Evolutionary conservation across 768 basidiomycete genomes (phyloP).

Genomic region (Russula compacta): DNA sequence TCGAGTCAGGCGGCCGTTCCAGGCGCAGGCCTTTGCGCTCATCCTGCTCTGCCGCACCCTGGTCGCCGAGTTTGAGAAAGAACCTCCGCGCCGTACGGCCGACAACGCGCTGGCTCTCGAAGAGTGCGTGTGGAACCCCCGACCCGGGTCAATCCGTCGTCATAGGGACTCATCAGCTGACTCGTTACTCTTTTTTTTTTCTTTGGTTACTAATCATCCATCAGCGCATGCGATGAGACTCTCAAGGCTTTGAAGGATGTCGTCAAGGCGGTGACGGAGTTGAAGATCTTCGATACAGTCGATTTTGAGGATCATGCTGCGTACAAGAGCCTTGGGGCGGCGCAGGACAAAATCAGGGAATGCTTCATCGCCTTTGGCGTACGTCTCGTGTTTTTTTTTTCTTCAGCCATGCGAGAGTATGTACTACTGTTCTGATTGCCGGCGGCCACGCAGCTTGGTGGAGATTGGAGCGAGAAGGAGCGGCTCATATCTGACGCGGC

Average conservation of each 20-base stretch:
- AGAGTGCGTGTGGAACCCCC: conserved; percentile 6
- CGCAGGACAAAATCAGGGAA: background rate
- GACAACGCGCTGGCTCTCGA: conserved; percentile 7
- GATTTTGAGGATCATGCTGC: conserved; percentile 8
- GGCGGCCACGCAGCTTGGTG: background rate
- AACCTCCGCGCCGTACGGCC: background rate
- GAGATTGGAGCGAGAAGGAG: background rate
- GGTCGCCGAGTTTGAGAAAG: conserved; percentile 6
- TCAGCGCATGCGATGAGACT: conserved; percentile 9
- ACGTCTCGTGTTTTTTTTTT: background rate
- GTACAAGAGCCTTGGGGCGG: background rate
- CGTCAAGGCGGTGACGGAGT: conserved; percentile 1
- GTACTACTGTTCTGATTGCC: background rate
- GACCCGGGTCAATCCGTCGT: background rate
- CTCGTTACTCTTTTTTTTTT: background rate
- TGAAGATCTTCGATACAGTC: conserved; percentile 3
- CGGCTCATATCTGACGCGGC: background rate
- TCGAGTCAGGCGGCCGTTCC: conserved; percentile 13
- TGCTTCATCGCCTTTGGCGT: conserved; percentile 8
- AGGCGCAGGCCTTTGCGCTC: conserved; percentile 11
- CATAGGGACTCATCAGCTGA: background rate
- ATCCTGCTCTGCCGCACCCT: conserved; percentile 11
- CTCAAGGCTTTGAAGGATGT: background rate
- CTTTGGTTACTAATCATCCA: background rate
- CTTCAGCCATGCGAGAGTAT: too few species aligned